A percentile compares a stretch with the other conserved stretches of the same genome.
Evolutionary conservation across 1,284 basidiomycete species (phyloP).

Genomic region (Kwoniella shivajii): DNA sequence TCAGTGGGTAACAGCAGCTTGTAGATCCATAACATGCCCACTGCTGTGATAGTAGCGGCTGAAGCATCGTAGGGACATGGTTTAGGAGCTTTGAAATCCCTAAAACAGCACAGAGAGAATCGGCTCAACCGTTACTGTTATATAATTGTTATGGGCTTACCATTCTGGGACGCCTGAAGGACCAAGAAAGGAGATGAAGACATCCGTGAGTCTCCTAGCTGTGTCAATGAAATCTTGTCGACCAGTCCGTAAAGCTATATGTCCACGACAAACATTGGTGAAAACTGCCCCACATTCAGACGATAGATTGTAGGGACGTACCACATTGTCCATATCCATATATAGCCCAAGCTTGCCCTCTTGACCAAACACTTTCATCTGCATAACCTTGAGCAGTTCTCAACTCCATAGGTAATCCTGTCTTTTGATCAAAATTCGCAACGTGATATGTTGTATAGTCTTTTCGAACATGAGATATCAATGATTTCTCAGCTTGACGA

Average conservation of each 20-base stretch:
- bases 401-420: slow-evolving; percentile 18
- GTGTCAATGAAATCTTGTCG: slow-evolving; percentile 38
- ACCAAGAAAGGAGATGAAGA: slow-evolving; percentile 35
- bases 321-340: slow-evolving; percentile 47
- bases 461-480: slow-evolving; percentile 30
- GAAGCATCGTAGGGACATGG: slow-evolving; percentile 45
- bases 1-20: slow-evolving; percentile 26
- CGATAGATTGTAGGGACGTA: slow-evolving; percentile 18
- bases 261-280: background rate
- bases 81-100: slow-evolving; percentile 45
- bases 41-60: slow-evolving; percentile 36
- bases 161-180: slow-evolving; percentile 40
- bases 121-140: background rate
- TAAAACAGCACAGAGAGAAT: slow-evolving; percentile 10
- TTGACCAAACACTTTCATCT: slow-evolving; percentile 40
- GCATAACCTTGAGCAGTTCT: slow-evolving; percentile 42
- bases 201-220: slow-evolving; percentile 33
- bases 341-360: slow-evolving; percentile 48
- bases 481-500: slow-evolving; percentile 38
- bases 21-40: slow-evolving; percentile 41
- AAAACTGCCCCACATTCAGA: no score
- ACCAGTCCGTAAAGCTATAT: slow-evolving; percentile 38
- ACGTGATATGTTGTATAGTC: slow-evolving; percentile 47
- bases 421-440: slow-evolving; percentile 37
- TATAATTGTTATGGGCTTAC: slow-evolving; percentile 19